Conservation (phyloP, 2,329 filamentous ascomycete genomes). For the Hypoxylon rubiginosum region DNA sequence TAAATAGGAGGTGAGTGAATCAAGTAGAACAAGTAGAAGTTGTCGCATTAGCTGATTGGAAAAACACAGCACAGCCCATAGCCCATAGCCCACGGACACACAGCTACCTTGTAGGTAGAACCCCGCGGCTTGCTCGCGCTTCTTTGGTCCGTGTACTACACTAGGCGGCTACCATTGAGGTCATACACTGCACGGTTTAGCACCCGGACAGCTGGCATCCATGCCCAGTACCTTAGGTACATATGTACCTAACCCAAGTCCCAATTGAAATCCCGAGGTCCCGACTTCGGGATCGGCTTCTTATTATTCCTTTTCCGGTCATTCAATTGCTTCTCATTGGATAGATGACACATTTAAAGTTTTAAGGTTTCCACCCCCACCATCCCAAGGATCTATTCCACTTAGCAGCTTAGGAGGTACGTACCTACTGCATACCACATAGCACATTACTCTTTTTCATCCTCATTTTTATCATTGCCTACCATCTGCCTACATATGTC, state of each 20-base stretch:
- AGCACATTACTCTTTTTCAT: background rate
- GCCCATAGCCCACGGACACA: no score
- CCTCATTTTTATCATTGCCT: no score
- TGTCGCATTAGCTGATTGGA: no score
- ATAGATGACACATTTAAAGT: background rate
- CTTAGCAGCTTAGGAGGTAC: background rate
- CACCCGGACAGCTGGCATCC: background rate
- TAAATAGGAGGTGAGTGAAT: background rate
- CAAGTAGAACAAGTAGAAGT: background rate
- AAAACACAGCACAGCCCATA: no score
- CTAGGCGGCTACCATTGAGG: background rate
- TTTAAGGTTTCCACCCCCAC: background rate
- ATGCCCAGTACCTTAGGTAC: background rate
- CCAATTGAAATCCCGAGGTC: background rate
- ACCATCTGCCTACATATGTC: no score
- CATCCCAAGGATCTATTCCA: background rate
- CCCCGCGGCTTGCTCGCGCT: slow-evolving; percentile 2
- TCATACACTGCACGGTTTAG: background rate
- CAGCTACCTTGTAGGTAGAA: background rate
- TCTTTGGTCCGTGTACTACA: slow-evolving; percentile 3
- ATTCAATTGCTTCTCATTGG: background rate
- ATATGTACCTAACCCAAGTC: no score
- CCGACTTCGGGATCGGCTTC: background rate
- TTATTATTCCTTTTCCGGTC: slow-evolving; percentile 8
- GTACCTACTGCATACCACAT: background rate